Evolutionary conservation across 106 monocot species (phyloP).

Genomic region (Phalaenopsis equestris): DNA sequence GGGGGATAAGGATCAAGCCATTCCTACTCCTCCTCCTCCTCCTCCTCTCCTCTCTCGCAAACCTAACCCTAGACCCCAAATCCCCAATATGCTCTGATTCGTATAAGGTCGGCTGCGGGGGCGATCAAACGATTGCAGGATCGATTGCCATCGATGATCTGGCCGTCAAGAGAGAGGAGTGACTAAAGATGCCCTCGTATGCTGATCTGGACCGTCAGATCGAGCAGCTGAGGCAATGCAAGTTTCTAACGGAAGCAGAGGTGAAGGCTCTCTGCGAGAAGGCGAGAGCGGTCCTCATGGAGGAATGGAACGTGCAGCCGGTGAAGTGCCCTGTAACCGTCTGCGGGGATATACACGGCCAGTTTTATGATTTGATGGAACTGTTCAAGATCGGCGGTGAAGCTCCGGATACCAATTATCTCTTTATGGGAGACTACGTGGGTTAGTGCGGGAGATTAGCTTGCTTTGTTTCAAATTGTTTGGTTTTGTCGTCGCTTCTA

Average conservation of each 20-base stretch:
- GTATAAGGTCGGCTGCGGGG: not conserved
- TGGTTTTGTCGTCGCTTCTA: not conserved
- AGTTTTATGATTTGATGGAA: slow-evolving; percentile 70
- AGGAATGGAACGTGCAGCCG: slow-evolving; percentile 83
- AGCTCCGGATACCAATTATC: slow-evolving; percentile 69
- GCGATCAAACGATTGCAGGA: not conserved
- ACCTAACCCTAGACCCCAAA: slow-evolving; percentile 9
- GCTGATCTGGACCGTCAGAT: slow-evolving; percentile 84
- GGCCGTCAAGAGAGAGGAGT: not conserved
- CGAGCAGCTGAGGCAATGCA: slow-evolving; percentile 75
- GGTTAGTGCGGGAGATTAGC: slow-evolving; percentile 23
- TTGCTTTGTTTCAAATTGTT: not conserved
- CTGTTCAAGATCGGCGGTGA: slow-evolving; percentile 67
- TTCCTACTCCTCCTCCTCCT: not conserved
- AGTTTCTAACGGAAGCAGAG: slow-evolving; percentile 58
- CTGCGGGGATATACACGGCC: slow-evolving; percentile 70
- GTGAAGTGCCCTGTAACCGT: slow-evolving; percentile 70
- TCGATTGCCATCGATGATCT: not conserved
- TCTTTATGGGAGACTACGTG: slow-evolving; percentile 77
- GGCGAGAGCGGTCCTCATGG: slow-evolving; percentile 54
- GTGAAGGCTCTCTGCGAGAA: slow-evolving; percentile 76
- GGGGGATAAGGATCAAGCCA: not conserved
- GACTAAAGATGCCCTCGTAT: slow-evolving; percentile 39
- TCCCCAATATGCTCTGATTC: not conserved
- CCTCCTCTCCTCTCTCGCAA: not conserved